Evolutionary conservation across 2,329 filamentous ascomycete genomes (phyloP).

Genomic region (Colletotrichum plurivorum): DNA sequence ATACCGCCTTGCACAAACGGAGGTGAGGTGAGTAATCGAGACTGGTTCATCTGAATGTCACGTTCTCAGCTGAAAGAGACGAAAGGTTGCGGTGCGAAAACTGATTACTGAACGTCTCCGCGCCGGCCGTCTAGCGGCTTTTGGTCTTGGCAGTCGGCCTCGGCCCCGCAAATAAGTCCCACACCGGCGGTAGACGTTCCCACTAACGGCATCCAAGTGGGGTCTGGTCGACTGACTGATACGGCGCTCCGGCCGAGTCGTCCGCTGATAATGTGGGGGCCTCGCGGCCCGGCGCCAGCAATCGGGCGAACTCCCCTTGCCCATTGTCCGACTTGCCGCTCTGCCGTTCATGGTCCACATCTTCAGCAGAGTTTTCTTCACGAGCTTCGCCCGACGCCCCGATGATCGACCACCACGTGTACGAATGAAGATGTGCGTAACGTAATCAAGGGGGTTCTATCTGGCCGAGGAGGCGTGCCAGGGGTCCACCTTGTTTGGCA

Average conservation of each 20-base stretch:
- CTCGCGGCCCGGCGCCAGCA: neutral
- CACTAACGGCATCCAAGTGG: neutral
- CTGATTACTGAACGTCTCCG: too few relatives aligned
- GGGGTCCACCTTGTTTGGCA: slow-evolving; percentile 15
- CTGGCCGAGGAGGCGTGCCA: slow-evolving; percentile 24
- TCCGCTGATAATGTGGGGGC: neutral
- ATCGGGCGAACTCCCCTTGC: neutral
- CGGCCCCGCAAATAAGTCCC: too few relatives aligned
- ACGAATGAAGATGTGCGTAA: slow-evolving; percentile 25
- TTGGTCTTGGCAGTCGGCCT: too few relatives aligned
- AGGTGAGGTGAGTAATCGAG: too few relatives aligned
- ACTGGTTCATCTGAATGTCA: too few relatives aligned
- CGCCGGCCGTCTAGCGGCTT: too few relatives aligned
- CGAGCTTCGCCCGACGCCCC: neutral
- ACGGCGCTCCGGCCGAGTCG: too few relatives aligned
- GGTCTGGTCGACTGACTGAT: neutral
- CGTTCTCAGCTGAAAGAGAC: too few relatives aligned
- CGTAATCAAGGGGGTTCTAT: slow-evolving; percentile 11
- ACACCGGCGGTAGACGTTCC: neutral
- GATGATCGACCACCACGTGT: slow-evolving; percentile 17
- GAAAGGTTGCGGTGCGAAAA: too few relatives aligned
- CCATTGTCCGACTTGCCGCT: neutral
- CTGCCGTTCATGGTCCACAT: neutral
- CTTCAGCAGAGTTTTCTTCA: slow-evolving; percentile 9
- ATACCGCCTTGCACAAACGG: too few relatives aligned